These are phyloP conservation scores for Zasmidium citrigriseum DNA, from an alignment of 2,329 filamentous ascomycete species.

Conservation along the genomic window DNA sequence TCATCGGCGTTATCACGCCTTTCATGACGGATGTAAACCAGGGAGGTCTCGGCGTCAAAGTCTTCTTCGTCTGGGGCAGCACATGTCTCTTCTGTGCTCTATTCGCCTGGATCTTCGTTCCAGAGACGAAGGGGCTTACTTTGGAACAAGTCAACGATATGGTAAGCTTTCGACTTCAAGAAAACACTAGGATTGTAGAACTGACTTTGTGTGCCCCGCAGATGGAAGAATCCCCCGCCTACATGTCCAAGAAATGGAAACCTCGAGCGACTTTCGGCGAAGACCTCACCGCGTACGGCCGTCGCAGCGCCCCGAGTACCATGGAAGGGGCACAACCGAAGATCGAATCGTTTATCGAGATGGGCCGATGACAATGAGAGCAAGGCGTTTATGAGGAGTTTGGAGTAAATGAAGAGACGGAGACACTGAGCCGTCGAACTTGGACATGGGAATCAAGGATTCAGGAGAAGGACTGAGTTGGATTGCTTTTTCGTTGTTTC, in stretches of 20 bases:
- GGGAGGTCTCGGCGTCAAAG: slow-evolving; percentile 53
- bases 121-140: slow-evolving; percentile 42
- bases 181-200: background rate
- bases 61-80: slow-evolving; percentile 50
- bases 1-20: slow-evolving; percentile 70
- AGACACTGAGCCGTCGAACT: background rate
- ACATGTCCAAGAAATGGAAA: slow-evolving; percentile 36
- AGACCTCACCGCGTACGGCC: background rate
- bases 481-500: background rate
- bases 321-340: slow-evolving; percentile 8
- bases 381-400: background rate
- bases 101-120: slow-evolving; percentile 42
- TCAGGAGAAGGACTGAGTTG: background rate
- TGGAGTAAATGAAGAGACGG: background rate
- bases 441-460: background rate
- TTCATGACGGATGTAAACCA: slow-evolving; percentile 66
- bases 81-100: slow-evolving; percentile 35
- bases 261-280: slow-evolving; percentile 32
- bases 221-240: slow-evolving; percentile 51
- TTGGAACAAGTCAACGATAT: slow-evolving; percentile 36
- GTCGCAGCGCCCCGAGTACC: background rate
- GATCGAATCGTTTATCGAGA: slow-evolving; percentile 22
- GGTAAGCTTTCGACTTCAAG: background rate
- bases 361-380: slow-evolving; percentile 11
- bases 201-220: slow-evolving; percentile 21